Evolutionary conservation across 1,284 basidiomycete genomes (phyloP).

Genomic region (Ganoderma boninense): DNA sequence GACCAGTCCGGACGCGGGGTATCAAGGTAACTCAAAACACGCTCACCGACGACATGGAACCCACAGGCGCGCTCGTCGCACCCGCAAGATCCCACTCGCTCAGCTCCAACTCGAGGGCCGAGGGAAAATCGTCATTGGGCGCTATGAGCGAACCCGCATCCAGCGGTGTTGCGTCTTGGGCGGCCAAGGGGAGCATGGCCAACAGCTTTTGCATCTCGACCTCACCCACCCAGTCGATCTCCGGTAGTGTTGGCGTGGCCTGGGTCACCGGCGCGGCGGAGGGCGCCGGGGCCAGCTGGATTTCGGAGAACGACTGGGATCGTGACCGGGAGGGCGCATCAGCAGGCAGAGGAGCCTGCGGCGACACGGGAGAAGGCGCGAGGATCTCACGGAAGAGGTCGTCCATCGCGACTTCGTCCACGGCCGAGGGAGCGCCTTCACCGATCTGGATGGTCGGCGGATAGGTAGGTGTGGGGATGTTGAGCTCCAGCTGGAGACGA

Average conservation of each 20-base stretch:
- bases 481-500: constrained; percentile 42
- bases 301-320: constrained; percentile 32
- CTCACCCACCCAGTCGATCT: constrained; percentile 52
- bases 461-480: constrained; percentile 32
- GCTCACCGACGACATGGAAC: constrained; percentile 36
- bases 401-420: constrained; percentile 69
- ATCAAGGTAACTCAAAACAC: constrained; percentile 37
- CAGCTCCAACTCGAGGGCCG: constrained; percentile 47
- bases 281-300: constrained; percentile 29
- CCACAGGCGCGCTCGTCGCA: constrained; percentile 21
- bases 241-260: constrained; percentile 26
- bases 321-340: constrained; percentile 26
- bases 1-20: constrained; percentile 21
- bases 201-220: constrained; percentile 70
- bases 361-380: constrained; percentile 56
- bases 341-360: constrained; percentile 45
- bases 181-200: constrained; percentile 55
- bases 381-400: constrained; percentile 73
- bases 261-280: constrained; percentile 37
- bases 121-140: constrained; percentile 42
- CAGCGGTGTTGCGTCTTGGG: constrained; percentile 41
- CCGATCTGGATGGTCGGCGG: constrained; percentile 31
- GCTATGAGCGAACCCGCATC: constrained; percentile 35
- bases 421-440: constrained; percentile 36
- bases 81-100: constrained; percentile 43